Evolutionary conservation across 2,329 filamentous ascomycete genomes (phyloP), one percentile per base, ranked within the genome.

Genomic region (Lachnellula arida): DNA sequence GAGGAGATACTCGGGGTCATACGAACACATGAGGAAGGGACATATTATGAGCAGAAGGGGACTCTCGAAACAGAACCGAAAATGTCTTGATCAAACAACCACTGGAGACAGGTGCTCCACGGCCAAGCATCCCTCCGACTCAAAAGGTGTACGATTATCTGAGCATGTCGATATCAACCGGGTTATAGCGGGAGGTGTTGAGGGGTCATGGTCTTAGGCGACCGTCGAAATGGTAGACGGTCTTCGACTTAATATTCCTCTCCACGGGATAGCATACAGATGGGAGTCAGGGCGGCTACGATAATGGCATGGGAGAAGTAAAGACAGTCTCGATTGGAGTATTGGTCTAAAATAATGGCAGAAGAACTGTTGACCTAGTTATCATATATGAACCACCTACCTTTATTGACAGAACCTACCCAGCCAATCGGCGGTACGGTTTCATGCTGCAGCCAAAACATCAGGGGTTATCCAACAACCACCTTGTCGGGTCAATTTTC

Each of bases 1-100:
- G 60, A 8, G 64, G 64, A 5, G 57, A 66, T 58, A 66, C 64
- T 3, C 57, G 34, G 19, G 64, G 64, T 11, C 64, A 66, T 57
- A 63, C 61, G 25, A 66, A 65, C 56, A 54, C 62, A n/a, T 65
- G 57, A 62, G 23, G 17, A 32, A 44, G 8, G 23, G 35, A 22
- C 3, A 34, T 35, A 49, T 8, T 17, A 46, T 25, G 44, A 9
- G 35, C 22, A 22, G 17, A 51, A 15, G 14, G 15, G 34, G 9
- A 32, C 28, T 9, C 9, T 44, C 8, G 19, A 23, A 15, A 12
- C 12, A 22, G 12, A 12, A 11, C 9, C 28, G 28, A 12, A 9
- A 9, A 32, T 32, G 9, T 11, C 9, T 32, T 32, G 28, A 32
- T 32, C 28, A 32, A 32, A 11, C 28, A 12, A 11, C 28, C 28